Base-by-base conservation (phyloP, 1,284 basidiomycete species). In the Entoloma clypeatum region DNA sequence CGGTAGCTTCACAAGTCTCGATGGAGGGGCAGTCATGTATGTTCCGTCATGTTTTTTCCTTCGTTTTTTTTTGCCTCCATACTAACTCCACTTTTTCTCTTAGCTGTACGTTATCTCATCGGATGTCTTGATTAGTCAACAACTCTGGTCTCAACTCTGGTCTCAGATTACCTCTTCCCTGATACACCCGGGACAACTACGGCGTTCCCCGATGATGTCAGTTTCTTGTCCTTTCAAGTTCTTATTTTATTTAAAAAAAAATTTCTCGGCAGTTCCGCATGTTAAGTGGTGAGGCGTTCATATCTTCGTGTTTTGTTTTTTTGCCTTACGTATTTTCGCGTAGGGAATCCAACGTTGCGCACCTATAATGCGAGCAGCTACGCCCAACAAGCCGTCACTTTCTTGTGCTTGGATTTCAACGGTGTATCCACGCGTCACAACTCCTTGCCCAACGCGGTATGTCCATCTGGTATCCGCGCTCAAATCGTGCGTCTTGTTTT, bases 181-280 rank as follows among this genome's bases (percentile, higher is more conserved):
- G 59, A 67, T 49, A 63, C 51, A 28, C 53, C 65, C 29, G 65
- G 63, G 39, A 59, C 54, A 3, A 68, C 65, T 2, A 69, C 64
- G 7, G 62, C 67, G 7, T 71, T 71, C 51, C 69, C 69, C 14
- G 66, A 68, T 53, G 61, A 70, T 48, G 69, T 69, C 39, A 55
- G 65, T 48, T 21, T 8, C 19, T 16, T 34, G 19, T 26, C n/a
- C 39, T 21, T 19, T 49, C 26, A 25, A 14, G 19, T 11, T 48
- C 31, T 9, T 35, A 19, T n/a, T 38, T 13, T 13, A 17, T 31
- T 44, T 43, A 36, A 28, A 29, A 19, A 33, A 2, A 30, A 5
- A 43, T 11, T 37, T 31, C 10, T 22, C 7, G 13, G n/a, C n/a
- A 69, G 67, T 69, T 71, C 56, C 63, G 66, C 37, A 71, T 71